These are phyloP conservation scores for Pisolithus tinctorius DNA, from an alignment of 768 basidiomycete genomes.

Conservation along the genomic window DNA sequence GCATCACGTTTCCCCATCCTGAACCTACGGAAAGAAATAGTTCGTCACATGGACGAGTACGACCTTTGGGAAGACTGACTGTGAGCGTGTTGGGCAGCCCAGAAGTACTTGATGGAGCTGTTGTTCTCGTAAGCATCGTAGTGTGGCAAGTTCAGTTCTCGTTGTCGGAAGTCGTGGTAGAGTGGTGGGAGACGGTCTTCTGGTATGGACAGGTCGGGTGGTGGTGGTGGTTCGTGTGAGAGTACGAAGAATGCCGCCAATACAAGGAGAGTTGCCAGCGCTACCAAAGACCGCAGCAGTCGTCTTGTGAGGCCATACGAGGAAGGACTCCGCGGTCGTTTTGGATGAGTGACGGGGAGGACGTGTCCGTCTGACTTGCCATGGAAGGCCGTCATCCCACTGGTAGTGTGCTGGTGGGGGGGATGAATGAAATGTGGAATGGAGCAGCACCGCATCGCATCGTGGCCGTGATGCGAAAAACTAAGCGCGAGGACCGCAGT, in stretches of 20 bases:
- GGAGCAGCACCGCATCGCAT: background rate
- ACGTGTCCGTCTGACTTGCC: background rate
- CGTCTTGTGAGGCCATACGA: background rate
- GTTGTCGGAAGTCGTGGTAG: constrained; percentile 31
- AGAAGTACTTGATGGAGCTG: constrained; percentile 34
- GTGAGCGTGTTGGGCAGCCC: constrained; percentile 39
- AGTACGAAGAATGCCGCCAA: background rate
- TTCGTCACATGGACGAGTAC: background rate
- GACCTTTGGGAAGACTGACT: constrained; percentile 20
- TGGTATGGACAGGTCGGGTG: background rate
- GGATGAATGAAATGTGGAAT: too few relatives aligned
- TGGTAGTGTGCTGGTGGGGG: background rate
- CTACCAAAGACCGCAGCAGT: background rate
- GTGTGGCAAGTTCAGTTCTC: constrained; percentile 37
- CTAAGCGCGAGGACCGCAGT: too few relatives aligned
- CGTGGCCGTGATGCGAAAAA: too few relatives aligned
- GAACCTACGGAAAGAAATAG: constrained; percentile 19
- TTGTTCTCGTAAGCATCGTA: constrained; percentile 31
- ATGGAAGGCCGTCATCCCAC: background rate
- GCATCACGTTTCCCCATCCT: constrained; percentile 38
- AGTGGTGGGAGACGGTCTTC: constrained; percentile 30
- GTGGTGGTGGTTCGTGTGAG: background rate
- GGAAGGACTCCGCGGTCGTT: background rate
- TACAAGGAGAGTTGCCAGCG: background rate
- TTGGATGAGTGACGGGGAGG: background rate